Conservation (phyloP, 2,329 filamentous ascomycete genomes). For the Pyrenophora tritici-repentis region DNA sequence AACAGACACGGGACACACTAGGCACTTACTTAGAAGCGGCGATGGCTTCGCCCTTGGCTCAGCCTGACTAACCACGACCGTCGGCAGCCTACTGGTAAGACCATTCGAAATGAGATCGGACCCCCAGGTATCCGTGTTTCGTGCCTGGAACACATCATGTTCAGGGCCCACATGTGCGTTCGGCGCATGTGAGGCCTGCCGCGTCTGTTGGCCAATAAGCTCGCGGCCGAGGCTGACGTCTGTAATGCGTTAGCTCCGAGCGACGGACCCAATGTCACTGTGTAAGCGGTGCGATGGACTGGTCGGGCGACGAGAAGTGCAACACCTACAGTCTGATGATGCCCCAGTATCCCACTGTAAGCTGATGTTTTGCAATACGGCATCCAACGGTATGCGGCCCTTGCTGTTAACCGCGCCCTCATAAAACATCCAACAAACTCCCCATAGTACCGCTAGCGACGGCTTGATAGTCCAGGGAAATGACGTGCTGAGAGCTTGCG, state of each 20-base stretch:
- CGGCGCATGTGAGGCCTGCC: slow-evolving; percentile 31
- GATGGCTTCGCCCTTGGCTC: slow-evolving; percentile 18
- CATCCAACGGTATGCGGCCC: slow-evolving; percentile 27
- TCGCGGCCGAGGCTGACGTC: slow-evolving; percentile 40
- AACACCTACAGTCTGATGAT: slow-evolving; percentile 44
- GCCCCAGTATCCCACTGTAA: slow-evolving; percentile 35
- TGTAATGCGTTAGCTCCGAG: slow-evolving; percentile 23
- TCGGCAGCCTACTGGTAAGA: slow-evolving; percentile 25
- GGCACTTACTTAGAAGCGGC: slow-evolving; percentile 29
- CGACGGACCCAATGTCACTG: background rate
- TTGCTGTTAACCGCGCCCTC: slow-evolving; percentile 12
- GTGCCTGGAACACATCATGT: slow-evolving; percentile 34
- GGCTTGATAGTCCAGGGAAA: slow-evolving; percentile 54
- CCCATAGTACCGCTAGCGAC: slow-evolving; percentile 51
- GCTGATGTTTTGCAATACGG: slow-evolving; percentile 35
- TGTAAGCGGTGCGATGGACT: background rate
- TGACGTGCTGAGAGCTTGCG: slow-evolving; percentile 45
- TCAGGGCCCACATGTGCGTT: slow-evolving; percentile 24
- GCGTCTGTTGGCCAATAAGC: slow-evolving; percentile 36
- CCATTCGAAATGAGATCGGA: slow-evolving; percentile 24
- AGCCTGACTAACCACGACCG: slow-evolving; percentile 20
- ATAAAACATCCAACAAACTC: slow-evolving; percentile 52
- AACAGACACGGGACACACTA: slow-evolving; percentile 14
- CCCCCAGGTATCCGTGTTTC: slow-evolving; percentile 37
- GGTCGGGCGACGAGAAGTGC: slow-evolving; percentile 17